Percentiles rank a stretch among this genome's conserved stretches.
Evolutionary conservation across 345 rosid genomes (phyloP).

Genomic region (Salix dunnii): DNA sequence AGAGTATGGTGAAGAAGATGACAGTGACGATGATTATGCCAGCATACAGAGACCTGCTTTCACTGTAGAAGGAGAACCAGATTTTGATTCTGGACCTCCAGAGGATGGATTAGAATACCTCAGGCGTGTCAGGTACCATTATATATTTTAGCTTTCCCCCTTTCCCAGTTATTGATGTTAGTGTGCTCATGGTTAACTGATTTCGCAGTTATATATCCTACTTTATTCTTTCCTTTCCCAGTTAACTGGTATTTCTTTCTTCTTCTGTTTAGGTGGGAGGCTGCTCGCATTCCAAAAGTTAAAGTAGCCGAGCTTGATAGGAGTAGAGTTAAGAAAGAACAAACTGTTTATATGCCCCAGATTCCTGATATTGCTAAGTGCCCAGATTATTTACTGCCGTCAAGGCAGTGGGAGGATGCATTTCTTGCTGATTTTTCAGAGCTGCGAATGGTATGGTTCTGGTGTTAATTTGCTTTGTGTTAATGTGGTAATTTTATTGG

Average conservation of each 20-base stretch:
- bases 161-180: background rate
- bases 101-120: constrained; percentile 89
- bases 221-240: background rate
- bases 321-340: constrained; percentile 46
- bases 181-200: background rate
- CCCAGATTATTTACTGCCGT: constrained; percentile 58
- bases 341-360: constrained; percentile 81
- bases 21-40: constrained; percentile 55
- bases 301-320: constrained; percentile 57
- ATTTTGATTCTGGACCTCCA: constrained; percentile 84
- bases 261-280: constrained; percentile 76
- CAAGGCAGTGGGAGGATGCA: constrained; percentile 76
- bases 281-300: constrained; percentile 70
- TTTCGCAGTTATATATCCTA: constrained; percentile 6
- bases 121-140: constrained; percentile 77
- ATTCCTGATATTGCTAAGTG: constrained; percentile 77
- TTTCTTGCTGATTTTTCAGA: constrained; percentile 76
- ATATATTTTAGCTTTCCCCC: background rate
- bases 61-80: constrained; percentile 75
- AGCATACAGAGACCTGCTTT: constrained; percentile 88
- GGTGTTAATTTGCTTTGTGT: background rate
- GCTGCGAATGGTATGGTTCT: constrained; percentile 54
- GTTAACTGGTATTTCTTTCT: constrained; percentile 15
- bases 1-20: constrained; percentile 51
- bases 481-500: background rate